phyloP scores from a whole-genome alignment of 78 protist species.

The Isochrysis galbana region DNA sequence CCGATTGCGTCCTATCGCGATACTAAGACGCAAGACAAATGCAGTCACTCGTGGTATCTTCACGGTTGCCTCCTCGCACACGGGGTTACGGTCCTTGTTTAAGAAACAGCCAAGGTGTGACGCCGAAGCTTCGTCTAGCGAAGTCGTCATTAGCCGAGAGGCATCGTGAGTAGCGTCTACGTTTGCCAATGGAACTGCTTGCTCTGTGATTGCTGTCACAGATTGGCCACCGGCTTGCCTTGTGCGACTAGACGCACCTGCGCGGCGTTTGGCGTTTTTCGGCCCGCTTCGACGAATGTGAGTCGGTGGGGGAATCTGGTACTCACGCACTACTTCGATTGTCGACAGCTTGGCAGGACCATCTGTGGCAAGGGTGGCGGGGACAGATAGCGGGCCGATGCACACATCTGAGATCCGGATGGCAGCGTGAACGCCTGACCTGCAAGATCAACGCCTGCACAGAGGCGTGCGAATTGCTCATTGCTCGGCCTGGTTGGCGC shows the following conservation, averaged over 20 bases:
- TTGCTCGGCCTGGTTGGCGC: neutral
- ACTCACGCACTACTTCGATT: neutral
- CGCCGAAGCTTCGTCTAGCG: neutral
- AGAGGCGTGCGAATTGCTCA: neutral
- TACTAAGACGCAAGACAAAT: neutral
- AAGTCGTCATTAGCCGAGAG: neutral
- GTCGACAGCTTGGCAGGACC: neutral
- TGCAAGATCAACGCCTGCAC: neutral
- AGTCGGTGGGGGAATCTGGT: neutral
- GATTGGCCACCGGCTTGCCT: too few relatives aligned
- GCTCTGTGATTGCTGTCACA: neutral
- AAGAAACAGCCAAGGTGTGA: neutral
- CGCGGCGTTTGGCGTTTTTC: neutral
- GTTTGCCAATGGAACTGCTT: too few relatives aligned
- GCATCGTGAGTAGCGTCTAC: too few relatives aligned
- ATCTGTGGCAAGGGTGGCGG: too few relatives aligned
- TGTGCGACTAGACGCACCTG: too few relatives aligned
- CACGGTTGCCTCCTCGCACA: too few relatives aligned
- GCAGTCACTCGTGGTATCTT: neutral
- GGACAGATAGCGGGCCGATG: too few relatives aligned
- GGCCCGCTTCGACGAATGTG: neutral
- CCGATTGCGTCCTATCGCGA: neutral
- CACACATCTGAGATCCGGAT: too few relatives aligned
- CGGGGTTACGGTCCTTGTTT: too few relatives aligned
- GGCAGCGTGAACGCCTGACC: too few relatives aligned